Base-by-base conservation (phyloP, 352 stramenopile genomes). In the Globisporangium sylvaticum region DNA sequence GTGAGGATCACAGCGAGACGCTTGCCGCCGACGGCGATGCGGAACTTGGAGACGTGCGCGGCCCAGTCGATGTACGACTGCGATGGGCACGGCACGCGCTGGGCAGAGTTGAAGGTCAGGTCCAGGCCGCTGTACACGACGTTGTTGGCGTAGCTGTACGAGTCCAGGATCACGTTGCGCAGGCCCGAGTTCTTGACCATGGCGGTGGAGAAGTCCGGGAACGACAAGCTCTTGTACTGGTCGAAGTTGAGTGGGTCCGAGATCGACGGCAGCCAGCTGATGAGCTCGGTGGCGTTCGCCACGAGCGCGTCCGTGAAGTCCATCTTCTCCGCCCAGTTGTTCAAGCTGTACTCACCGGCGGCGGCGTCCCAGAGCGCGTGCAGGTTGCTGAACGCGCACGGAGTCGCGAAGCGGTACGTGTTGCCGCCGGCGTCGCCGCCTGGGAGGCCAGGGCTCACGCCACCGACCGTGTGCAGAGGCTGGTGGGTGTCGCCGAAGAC, bases 401-500 rank as follows among this genome's bases (percentile, higher is more conserved):
- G 76, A 4, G 62, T 67, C 27, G 44, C 56, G 37, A 92, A 90
- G 27, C 66, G 72, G 65, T 88, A 88, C 14, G 64, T 72, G 81
- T 91, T 91, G 32, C 83, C 81, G 14, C 83, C 83, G 2, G 67
- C 67, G 63, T 91, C 83, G 34, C 83, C 83, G 6, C 65, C 61
- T 5, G 83, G 83, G 54, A 87, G 77, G 32, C 75, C 71, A 3
- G 68, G 69, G 20, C 70, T 84, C 62, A 90, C 72, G 12, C 78
- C 81, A 0, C 72, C 72, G 0, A 88, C 73, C 5, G 77, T 79
- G 73, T 91, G 83, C 25, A 89, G 69, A 0, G 83, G 83, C 58
- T 91, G 81, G 64, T 89, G 79, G n/a, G 87, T 60, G 58, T 91
- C 83, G 0, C 76, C 81, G 52, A 89, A 79, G 67, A 89, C 79